phyloP scores from a whole-genome alignment of 345 rosid species.

The Psidium guajava region DNA sequence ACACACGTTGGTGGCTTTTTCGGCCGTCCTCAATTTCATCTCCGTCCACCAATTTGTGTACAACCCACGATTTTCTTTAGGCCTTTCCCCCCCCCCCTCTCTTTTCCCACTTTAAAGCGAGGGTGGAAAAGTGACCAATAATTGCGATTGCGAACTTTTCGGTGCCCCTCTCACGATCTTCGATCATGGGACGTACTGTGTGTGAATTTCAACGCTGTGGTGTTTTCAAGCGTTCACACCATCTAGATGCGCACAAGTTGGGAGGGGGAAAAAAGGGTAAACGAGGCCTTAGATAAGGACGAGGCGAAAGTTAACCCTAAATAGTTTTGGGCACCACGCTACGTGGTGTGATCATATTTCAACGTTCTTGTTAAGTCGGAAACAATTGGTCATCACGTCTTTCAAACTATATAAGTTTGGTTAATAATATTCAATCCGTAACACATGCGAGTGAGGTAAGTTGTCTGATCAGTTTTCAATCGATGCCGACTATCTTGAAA shows the following conservation, averaged over 20 bases:
- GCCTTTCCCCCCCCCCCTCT: background rate
- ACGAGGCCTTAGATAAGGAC: background rate
- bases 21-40: background rate
- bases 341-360: background rate
- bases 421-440: background rate
- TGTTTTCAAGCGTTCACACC: background rate
- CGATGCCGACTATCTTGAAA: rapidly evolving
- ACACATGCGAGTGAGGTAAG: background rate
- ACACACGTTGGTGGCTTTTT: background rate
- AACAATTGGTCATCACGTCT: background rate
- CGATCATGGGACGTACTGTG: background rate
- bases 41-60: background rate
- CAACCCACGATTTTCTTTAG: background rate
- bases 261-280: background rate
- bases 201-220: background rate
- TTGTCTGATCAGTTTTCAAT: background rate
- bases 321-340: background rate
- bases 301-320: background rate
- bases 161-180: background rate
- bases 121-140: background rate
- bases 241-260: background rate
- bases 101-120: background rate
- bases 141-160: background rate
- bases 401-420: background rate
- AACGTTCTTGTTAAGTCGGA: background rate